Percentiles rank a stretch among this genome's conserved stretches.
phyloP scores from a whole-genome alignment of 805 yeast species.

The Wickerhamiella sorbophila region DNA sequence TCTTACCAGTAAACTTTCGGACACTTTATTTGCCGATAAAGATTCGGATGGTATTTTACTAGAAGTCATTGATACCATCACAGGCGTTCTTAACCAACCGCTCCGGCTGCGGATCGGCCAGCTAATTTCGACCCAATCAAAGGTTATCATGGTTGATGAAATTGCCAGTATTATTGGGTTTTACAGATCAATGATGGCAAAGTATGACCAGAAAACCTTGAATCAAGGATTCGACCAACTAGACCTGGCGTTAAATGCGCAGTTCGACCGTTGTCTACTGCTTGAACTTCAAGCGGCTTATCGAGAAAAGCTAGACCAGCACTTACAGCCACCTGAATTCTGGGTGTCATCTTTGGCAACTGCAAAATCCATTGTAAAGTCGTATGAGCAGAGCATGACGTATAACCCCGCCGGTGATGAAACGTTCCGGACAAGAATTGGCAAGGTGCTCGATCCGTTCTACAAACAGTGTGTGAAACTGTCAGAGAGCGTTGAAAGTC shows the following conservation, averaged over 20 bases:
- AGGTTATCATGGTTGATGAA: constrained; percentile 40
- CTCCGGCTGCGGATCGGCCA: constrained; percentile 53
- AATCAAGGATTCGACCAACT: constrained; percentile 20
- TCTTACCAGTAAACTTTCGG: constrained; percentile 12
- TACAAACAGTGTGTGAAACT: constrained; percentile 21
- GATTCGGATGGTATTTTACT: constrained; percentile 10
- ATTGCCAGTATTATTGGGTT: constrained; percentile 50
- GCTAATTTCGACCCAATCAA: constrained; percentile 48
- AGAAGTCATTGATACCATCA: constrained; percentile 30
- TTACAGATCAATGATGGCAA: constrained; percentile 50
- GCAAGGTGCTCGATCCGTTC: constrained; percentile 24
- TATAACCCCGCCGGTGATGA: constrained; percentile 7
- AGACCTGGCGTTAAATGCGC: constrained; percentile 28
- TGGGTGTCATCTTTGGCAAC: constrained; percentile 46
- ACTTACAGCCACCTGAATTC: constrained; percentile 77
- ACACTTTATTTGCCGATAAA: constrained; percentile 3
- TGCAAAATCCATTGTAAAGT: constrained; percentile 42
- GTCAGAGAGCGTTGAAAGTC: constrained; percentile 15
- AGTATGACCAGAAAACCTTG: constrained; percentile 25
- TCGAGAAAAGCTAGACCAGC: constrained; percentile 24
- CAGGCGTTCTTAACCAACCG: constrained; percentile 44
- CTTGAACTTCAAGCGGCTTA: constrained; percentile 25
- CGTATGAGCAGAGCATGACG: constrained; percentile 24
- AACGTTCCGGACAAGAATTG: constrained; percentile 15
- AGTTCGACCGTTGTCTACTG: constrained; percentile 27